Base-by-base conservation (phyloP, 2,329 filamentous ascomycete species). In the Leptographium procerum region DNA sequence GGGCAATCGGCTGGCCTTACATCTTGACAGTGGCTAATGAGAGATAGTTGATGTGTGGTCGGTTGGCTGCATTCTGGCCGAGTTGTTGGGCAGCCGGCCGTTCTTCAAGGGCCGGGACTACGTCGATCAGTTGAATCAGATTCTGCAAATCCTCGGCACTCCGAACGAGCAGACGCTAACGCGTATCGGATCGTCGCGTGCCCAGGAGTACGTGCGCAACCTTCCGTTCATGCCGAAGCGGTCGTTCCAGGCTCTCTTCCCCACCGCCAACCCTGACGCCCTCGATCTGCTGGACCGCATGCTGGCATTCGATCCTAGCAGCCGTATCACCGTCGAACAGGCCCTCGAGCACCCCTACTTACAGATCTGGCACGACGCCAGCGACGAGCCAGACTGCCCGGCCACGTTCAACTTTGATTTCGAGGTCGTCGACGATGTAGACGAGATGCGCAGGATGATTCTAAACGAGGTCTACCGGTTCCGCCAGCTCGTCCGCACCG, bases 101-200 rank as follows among this genome's bases (percentile, higher is more conserved):
- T 99, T 99, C 81, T 97, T 99, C 82, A 99, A 99, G 77, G 94
- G 94, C 60, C 89, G 94, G 62, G 94, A 99, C 77, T 99, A 99
- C 69, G 94, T 99, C 72, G 94, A 99, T 75, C 94, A 99, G 78
- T 84, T 99, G 64, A 99, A 99, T 80, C 94, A 99, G 76, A 99
- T 99, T 69, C 82, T 99, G 58, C 91, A 97, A 78, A 96, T 95
- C 71, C 87, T 99, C 57, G 94, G 94, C 63, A 99, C 92, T 1
- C 94, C 94, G 47, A 95, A 92, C 69, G 92, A 97, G 73, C 90
- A 95, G 71, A 99, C 94, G 0, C 81, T 99, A 24, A 86, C 84
- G 29, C 89, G 94, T 64, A 99, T 99, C 69, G 94, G 94, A 57
- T 96, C 91, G 5, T 91, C 91, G 13, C 88, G 94, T 64, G 94